Base-by-base conservation (phyloP, 306 rosid species). In the Medicago lupulina region DNA sequence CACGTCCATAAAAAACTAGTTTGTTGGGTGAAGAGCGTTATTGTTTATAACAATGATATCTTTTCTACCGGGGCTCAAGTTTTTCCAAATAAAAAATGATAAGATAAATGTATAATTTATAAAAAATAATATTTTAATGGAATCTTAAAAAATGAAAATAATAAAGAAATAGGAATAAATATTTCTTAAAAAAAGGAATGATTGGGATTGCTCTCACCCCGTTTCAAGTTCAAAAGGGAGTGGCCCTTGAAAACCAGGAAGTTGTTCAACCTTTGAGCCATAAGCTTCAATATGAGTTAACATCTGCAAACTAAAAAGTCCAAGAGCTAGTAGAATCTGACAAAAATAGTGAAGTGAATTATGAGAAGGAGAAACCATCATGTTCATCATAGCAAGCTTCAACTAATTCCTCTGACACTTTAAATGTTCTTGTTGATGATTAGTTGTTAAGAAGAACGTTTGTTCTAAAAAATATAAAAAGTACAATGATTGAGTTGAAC, bases 141-240 rank as follows among this genome's bases (percentile, higher is more conserved):
- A 25, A 25, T 25, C 28, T 25, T 25, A 2, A 25, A 25, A 25
- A 25, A 25, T 25, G 28, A 25, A 25, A 25, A 25, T 25, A 25
- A 25, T 1, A 25, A 25, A 25, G 2, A 25, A 25, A 25, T 25
- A 25, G 28, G 28, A 25, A 25, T 25, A 25, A 25, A 25, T 25
- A 25, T 25, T 25, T 25, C 28, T 2, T 25, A 25, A 25, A 25
- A 2, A 43, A 23, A 67, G 21, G 38, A 43, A 44, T 14, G 50
- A 14, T 21, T 67, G 7, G 6, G 16, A 43, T 21, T 13, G 8
- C 19, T 70, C 18, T 70, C 0, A 70, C 75, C 75, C 63, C 0
- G 63, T 70, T 51, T 70, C 63, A 4, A 70, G 75, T 2, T 70
- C 2, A 51, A 70, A 70, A 2, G 75, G 63, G 51, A 70, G 75